Conservation (phyloP, 257 asterid genomes). For the Agastache rugosa region DNA sequence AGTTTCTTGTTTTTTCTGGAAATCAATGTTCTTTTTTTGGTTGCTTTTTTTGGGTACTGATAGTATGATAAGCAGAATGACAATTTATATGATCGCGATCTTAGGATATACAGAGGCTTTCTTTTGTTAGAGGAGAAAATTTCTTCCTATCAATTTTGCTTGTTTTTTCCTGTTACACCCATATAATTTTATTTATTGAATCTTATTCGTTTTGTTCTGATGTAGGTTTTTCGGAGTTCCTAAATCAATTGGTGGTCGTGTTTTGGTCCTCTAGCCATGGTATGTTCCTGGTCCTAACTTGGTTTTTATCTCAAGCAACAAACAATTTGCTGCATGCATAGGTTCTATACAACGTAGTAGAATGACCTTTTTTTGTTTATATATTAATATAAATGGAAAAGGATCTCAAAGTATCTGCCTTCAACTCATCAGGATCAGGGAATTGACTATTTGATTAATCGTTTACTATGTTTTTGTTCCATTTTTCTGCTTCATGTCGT, state of each 20-base stretch:
- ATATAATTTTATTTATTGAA: background rate
- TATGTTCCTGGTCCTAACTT: constrained; percentile 25
- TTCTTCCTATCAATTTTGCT: too few species aligned
- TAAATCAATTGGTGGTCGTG: constrained; percentile 20
- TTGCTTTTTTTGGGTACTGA: too few species aligned
- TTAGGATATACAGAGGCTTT: too few species aligned
- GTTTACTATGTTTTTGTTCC: background rate
- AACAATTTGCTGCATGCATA: background rate
- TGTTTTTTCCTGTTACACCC: too few species aligned
- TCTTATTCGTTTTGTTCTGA: background rate
- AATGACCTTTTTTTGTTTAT: background rate
- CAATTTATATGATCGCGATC: too few species aligned
- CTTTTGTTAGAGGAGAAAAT: too few species aligned
- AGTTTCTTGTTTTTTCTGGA: too few species aligned
- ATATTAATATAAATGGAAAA: background rate
- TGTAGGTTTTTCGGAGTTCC: constrained; percentile 40
- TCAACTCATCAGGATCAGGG: background rate
- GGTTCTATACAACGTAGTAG: background rate
- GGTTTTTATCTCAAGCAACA: background rate
- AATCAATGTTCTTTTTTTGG: too few species aligned
- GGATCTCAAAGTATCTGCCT: background rate
- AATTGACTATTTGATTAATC: background rate
- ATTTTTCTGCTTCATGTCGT: background rate
- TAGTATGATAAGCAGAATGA: too few species aligned
- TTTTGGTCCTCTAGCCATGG: constrained; percentile 40